phyloP scores from a whole-genome alignment of 2,329 filamentous ascomycete species.

The Gnomoniopsis smithogilvyi region DNA sequence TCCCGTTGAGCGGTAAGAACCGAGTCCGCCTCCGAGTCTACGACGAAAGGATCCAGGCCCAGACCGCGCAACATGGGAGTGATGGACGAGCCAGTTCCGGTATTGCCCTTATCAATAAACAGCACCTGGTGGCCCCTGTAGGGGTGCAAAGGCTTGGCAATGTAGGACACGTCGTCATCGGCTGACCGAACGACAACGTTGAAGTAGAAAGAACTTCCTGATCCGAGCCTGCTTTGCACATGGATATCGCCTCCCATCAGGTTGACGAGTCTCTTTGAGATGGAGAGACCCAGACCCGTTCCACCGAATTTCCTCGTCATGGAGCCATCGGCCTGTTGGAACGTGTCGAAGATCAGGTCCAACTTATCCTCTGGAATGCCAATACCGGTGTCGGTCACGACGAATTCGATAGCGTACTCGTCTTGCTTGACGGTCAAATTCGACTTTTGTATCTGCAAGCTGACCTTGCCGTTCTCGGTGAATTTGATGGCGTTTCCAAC shows the following conservation, averaged over 20 bases:
- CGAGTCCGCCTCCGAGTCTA: constrained; percentile 71
- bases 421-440: constrained; percentile 61
- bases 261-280: constrained; percentile 91
- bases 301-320: constrained; percentile 96
- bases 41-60: constrained; percentile 77
- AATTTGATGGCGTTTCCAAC: constrained; percentile 99
- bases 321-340: constrained; percentile 96
- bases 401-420: constrained; percentile 93
- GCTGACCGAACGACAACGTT: constrained; percentile 88
- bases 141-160: constrained; percentile 81
- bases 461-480: constrained; percentile 94
- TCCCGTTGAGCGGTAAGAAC: constrained; percentile 51
- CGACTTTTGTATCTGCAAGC: constrained; percentile 78
- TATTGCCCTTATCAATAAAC: constrained; percentile 90
- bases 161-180: constrained; percentile 70
- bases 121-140: constrained; percentile 91
- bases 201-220: constrained; percentile 94
- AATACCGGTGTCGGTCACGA: constrained; percentile 94
- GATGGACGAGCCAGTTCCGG: constrained; percentile 72
- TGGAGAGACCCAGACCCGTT: constrained; percentile 89
- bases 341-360: constrained; percentile 96
- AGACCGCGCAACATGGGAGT: constrained; percentile 73
- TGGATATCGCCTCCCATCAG: constrained; percentile 96
- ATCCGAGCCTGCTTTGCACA: constrained; percentile 89
- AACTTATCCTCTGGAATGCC: constrained; percentile 95